phyloP scores from a whole-genome alignment of 2,329 filamentous ascomycete species.

The Zasmidium cellare region DNA sequence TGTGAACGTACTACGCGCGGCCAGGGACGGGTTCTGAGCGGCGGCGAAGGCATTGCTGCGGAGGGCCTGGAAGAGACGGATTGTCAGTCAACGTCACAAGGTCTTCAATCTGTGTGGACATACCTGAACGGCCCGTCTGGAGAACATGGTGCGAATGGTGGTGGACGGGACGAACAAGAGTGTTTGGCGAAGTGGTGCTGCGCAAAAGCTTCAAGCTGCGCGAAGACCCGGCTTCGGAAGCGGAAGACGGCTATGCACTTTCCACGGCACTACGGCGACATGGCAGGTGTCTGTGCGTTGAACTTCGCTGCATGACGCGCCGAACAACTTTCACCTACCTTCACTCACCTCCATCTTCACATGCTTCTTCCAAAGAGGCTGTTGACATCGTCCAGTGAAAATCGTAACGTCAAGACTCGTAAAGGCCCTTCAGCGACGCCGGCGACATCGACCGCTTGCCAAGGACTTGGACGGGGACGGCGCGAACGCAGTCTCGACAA shows the following conservation, averaged over 20 bases:
- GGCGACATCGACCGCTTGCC: too few relatives aligned
- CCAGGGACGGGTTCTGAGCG: conserved; percentile 49
- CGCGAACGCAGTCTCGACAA: too few relatives aligned
- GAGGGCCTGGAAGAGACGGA: conserved; percentile 48
- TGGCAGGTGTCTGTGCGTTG: too few relatives aligned
- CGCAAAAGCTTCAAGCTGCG: conserved; percentile 13
- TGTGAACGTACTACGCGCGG: conserved; percentile 54
- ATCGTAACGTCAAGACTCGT: too few relatives aligned
- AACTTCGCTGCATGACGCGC: neutral
- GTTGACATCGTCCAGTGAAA: too few relatives aligned
- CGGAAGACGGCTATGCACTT: conserved; percentile 1
- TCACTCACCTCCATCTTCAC: neutral
- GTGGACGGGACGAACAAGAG: conserved; percentile 1
- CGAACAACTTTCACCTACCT: neutral
- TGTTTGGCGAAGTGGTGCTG: conserved; percentile 3
- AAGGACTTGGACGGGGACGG: too few relatives aligned
- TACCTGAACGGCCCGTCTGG: conserved; percentile 27
- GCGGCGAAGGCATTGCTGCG: conserved; percentile 53
- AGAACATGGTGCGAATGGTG: conserved; percentile 23
- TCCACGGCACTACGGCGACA: neutral
- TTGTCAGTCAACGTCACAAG: conserved; percentile 23
- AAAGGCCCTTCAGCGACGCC: too few relatives aligned
- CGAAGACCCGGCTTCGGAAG: neutral
- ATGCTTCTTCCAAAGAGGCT: too few relatives aligned
- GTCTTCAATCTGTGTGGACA: conserved; percentile 7